Conservation (phyloP, 2,329 filamentous ascomycete genomes). For the Colletotrichum lindemuthianum region DNA sequence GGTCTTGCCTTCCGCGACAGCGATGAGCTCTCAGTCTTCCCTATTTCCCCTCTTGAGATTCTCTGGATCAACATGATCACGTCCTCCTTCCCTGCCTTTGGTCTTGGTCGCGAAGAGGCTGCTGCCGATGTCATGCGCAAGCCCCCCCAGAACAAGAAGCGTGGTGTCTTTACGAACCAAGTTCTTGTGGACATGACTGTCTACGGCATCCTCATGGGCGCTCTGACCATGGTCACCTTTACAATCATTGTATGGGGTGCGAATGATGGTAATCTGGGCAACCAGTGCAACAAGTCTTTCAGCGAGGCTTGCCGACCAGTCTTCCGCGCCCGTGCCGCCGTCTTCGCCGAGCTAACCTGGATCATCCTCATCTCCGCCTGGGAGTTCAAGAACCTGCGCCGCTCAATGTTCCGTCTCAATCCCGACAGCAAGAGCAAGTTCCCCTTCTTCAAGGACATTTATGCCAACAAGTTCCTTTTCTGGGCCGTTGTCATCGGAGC, state of each 20-base stretch:
- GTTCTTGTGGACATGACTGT: constrained; percentile 82
- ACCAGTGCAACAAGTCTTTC: constrained; percentile 70
- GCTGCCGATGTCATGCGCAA: constrained; percentile 81
- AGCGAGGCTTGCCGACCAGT: constrained; percentile 67
- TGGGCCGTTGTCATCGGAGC: constrained; percentile 71
- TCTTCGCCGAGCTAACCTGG: constrained; percentile 80
- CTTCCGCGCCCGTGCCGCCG: constrained; percentile 76
- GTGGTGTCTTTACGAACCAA: constrained; percentile 81
- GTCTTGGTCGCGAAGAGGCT: constrained; percentile 82
- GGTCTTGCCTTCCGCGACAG: constrained; percentile 84
- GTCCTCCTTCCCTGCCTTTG: constrained; percentile 87
- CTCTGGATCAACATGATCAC: constrained; percentile 97
- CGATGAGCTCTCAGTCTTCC: constrained; percentile 80
- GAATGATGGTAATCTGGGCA: constrained; percentile 65
- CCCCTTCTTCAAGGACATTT: constrained; percentile 70
- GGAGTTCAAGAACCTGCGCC: constrained; percentile 80
- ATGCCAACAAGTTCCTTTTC: constrained; percentile 76
- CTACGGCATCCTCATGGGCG: constrained; percentile 82
- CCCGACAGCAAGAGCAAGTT: constrained; percentile 61
- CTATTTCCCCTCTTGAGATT: constrained; percentile 85
- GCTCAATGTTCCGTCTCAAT: constrained; percentile 76
- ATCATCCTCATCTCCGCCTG: constrained; percentile 78
- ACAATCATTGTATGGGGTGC: constrained; percentile 71
- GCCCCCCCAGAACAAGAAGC: constrained; percentile 75
- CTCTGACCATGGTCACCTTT: constrained; percentile 72